Evolutionary conservation across 345 rosid genomes (phyloP), one percentile per base, ranked within the genome.

Genomic region (Passiflora organensis): DNA sequence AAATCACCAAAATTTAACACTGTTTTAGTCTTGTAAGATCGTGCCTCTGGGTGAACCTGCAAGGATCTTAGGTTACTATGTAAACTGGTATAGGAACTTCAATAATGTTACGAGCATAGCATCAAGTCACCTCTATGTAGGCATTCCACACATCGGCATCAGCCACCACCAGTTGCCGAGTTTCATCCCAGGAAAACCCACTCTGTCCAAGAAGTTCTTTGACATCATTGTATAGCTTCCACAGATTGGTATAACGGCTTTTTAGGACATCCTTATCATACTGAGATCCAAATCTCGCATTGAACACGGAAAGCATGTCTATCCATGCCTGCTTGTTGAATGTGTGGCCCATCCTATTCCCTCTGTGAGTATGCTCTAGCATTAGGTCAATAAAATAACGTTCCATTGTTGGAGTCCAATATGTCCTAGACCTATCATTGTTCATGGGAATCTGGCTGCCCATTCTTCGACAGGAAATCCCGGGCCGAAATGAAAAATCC

Each of bases 331-430:
- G 89, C 65, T 85, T 89, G 66, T 56, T 86, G 76, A 83, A 89
- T 37, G 95, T 89, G 75, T 89, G 89, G 6, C 95, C 91, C 16
- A 73, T 66, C 72, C 87, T 73, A 53, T 79, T 83, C 24, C 95
- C 96, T 66, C 82, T 82, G 51, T 82, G 82, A 73, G 82, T 61
- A 10, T 89, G 96, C 58, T 86, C 96, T 52, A 89, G 52, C 91
- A 86, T 86, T 41, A 90, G 95, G 63, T 90, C 90, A 44, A 90
- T 73, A 59, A 90, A 90, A 76, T 78, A 90, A 0, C 90, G 85
- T 66, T 90, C 95, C 97, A 84, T 90, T 6, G 80, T 57, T 0
- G 82, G 93, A 0, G 95, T 84, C 95, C 97, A 86, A 57, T 81
- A 86, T 48, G 85, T 86, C 73, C 93, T 80, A 0, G 86, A 79